phyloP scores from a whole-genome alignment of 148 eudicot species.

The Persicaria maculosa region DNA sequence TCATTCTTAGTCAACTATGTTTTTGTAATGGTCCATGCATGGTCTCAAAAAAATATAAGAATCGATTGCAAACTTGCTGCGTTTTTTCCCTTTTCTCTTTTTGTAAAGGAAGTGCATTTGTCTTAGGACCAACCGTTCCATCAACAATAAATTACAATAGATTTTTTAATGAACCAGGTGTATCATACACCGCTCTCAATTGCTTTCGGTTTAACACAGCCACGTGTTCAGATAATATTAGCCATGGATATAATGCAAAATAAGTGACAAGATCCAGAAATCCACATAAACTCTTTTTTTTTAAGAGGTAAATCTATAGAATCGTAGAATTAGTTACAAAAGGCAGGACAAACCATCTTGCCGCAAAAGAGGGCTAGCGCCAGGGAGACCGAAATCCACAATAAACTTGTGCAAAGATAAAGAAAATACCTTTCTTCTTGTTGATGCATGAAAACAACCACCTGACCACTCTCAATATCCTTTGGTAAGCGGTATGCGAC shows the following conservation, averaged over 20 bases:
- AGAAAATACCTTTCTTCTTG: constrained; percentile 36
- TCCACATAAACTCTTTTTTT: too few species aligned
- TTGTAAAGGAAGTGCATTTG: background rate
- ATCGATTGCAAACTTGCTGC: background rate
- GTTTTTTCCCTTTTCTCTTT: background rate
- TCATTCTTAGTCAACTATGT: background rate
- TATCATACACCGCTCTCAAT: too few species aligned
- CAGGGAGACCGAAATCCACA: background rate
- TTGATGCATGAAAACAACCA: constrained; percentile 68
- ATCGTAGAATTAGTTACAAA: too few species aligned
- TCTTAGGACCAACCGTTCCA: background rate
- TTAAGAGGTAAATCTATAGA: too few species aligned
- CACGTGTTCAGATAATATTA: background rate
- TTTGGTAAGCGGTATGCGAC: constrained; percentile 76
- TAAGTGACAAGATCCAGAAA: background rate
- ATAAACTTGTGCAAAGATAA: background rate
- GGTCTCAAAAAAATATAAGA: background rate
- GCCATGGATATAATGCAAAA: background rate
- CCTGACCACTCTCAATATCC: constrained; percentile 33
- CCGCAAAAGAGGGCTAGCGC: too few species aligned
- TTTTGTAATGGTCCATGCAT: background rate
- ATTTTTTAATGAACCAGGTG: too few species aligned
- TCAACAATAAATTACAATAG: too few species aligned
- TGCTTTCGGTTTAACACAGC: background rate
- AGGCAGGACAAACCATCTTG: too few species aligned